Evolutionary conservation across 2,329 filamentous ascomycete species (phyloP).

Genomic region (Colletotrichum spinosum): DNA sequence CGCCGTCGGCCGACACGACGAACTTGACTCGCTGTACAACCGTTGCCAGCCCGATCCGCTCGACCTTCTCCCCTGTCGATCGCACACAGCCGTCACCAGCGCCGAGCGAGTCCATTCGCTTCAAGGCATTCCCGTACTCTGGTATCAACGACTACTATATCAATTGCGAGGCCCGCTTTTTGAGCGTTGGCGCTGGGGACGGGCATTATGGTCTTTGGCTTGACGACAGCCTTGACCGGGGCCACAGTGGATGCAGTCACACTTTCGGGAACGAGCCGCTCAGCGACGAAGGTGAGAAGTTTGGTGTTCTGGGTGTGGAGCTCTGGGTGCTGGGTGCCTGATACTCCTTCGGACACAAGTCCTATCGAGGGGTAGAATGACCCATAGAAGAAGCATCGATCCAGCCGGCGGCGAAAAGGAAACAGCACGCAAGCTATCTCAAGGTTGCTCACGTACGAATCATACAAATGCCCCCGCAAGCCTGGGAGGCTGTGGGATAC

Average conservation of each 20-base stretch:
- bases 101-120: conserved; percentile 82
- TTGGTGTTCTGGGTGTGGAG: conserved; percentile 90
- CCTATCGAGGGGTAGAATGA: too few species aligned
- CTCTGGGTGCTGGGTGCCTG: conserved; percentile 85
- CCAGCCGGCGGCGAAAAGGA: too few species aligned
- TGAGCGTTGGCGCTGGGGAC: conserved; percentile 89
- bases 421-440: too few species aligned
- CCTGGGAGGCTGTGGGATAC: too few species aligned
- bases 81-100: conserved; percentile 51
- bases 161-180: conserved; percentile 85
- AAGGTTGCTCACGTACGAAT: too few species aligned
- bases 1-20: conserved; percentile 64
- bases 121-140: conserved; percentile 97
- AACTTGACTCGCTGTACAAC: conserved; percentile 58
- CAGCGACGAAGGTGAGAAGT: conserved; percentile 93
- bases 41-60: conserved; percentile 43
- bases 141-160: conserved; percentile 98
- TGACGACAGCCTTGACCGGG: conserved; percentile 84
- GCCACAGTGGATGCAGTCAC: conserved; percentile 84
- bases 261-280: conserved; percentile 96
- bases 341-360: neutral
- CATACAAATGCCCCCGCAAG: too few species aligned
- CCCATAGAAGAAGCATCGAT: too few species aligned
- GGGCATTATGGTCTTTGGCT: conserved; percentile 96
- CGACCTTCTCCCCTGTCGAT: conserved; percentile 38